Base-by-base conservation (phyloP, 495 filamentous ascomycete species). In the Lepraria neglecta region DNA sequence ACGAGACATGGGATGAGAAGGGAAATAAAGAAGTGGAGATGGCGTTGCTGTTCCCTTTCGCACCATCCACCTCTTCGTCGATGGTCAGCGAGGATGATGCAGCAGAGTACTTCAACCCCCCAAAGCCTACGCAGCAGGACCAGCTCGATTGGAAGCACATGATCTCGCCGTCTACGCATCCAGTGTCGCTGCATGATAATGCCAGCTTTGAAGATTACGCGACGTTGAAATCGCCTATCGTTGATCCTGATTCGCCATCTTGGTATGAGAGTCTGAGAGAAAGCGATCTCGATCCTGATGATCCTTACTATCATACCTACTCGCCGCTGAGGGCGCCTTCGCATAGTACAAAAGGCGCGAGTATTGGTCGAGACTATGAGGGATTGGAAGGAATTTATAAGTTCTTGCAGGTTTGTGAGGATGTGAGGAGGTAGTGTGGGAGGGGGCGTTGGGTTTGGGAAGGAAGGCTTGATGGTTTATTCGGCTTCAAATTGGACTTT, bases 341-440 rank as follows among this genome's bases (percentile, higher is more conserved):
- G 50, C n/a, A 56, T 24, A 46, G 21, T 1, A 27, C 33, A 76
- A 83, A 28, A 77, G 77, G 0, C 81, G 80, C 64, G 75, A 76
- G 57, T 59, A 12, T 47, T 59, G 84, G 9, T 11, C 3, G 35
- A 38, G 35, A 86, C 42, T 92, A 88, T 68, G 89, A 92, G 64
- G 90, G 90, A 9, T 72, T 89, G 17, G 87, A 95, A 66, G 92
- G 92, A 0, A 90, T 97, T 21, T 89, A 92, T 71, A 81, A 81
- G 45, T 97, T 96, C 71, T 67, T 97, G 52, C 89, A 89, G 70
- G 88, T 95, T 65, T 94, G 91, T 69, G 89, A 96, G 71, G 76
- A 77, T 19, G 81, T 84, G 46, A 73, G 71, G 55, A 77, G 74
- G 54, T 70, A 60, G 56, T 30, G 10, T 4, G 24, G 28, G 4